A percentile compares a stretch with the other conserved stretches of the same genome.
phyloP scores from a whole-genome alignment of 2,329 filamentous ascomycete species.

The Knoxdaviesia capensis region DNA sequence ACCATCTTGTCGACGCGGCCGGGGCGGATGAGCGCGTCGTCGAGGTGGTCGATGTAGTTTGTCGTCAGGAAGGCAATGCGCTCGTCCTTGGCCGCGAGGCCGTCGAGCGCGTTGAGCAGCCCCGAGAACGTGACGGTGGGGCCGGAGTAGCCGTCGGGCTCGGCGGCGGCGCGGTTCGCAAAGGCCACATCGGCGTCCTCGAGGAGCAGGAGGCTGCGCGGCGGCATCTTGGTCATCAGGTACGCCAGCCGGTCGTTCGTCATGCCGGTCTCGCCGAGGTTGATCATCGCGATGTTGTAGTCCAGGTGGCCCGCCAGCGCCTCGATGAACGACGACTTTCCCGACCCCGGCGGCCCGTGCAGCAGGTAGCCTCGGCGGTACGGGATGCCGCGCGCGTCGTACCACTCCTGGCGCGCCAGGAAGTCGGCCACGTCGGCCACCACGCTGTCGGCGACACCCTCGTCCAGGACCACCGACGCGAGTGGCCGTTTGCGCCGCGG shows the following conservation, averaged over 20 bases:
- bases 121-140: conserved; percentile 90
- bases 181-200: conserved; percentile 91
- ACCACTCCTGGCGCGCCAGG: conserved; percentile 62
- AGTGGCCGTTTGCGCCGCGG: conserved; percentile 73
- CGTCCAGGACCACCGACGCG: conserved; percentile 68
- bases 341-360: conserved; percentile 75
- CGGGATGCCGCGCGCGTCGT: conserved; percentile 82
- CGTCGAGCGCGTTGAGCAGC: conserved; percentile 67
- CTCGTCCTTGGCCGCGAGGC: conserved; percentile 87
- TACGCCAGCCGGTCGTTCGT: conserved; percentile 80
- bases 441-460: conserved; percentile 65
- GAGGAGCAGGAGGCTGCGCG: conserved; percentile 61
- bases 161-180: conserved; percentile 55
- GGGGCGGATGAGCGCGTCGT: conserved; percentile 74
- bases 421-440: conserved; percentile 71
- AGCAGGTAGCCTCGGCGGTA: conserved; percentile 79
- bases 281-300: conserved; percentile 82
- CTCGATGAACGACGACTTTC: conserved; percentile 92
- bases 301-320: conserved; percentile 82
- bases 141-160: conserved; percentile 66
- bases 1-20: conserved; percentile 89
- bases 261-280: conserved; percentile 73
- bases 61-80: conserved; percentile 86
- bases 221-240: conserved; percentile 67
- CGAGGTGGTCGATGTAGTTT: conserved; percentile 78